Conservation (phyloP, 1,284 basidiomycete genomes). For the Sanghuangporus sanghuang region DNA sequence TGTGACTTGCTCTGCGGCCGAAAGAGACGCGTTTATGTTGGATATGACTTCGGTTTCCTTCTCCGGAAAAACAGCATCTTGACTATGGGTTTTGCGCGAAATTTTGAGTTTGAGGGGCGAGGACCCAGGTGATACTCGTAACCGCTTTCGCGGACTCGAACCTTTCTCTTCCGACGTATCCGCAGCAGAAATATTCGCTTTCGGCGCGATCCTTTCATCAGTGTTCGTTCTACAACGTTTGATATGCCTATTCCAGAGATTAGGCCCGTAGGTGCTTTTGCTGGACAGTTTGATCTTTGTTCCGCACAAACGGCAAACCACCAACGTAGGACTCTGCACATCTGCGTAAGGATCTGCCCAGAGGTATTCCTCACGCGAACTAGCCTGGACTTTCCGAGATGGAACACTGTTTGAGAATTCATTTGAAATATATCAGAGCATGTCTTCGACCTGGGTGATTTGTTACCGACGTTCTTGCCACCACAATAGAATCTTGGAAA, state of each 20-base stretch:
- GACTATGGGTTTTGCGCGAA: neutral
- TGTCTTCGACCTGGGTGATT: no score
- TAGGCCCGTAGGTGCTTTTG: conserved; percentile 58
- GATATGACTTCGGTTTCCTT: no score
- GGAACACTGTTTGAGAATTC: neutral
- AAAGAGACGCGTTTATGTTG: neutral
- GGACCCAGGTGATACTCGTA: neutral
- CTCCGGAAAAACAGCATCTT: neutral
- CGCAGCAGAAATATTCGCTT: neutral
- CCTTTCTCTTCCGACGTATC: neutral
- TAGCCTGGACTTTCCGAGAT: neutral
- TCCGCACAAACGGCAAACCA: conserved; percentile 53
- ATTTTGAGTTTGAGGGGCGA: neutral
- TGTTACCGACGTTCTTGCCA: no score
- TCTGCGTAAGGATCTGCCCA: conserved; percentile 44
- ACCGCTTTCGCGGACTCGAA: neutral
- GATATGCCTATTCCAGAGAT: conserved; percentile 62
- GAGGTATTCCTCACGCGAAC: conserved; percentile 40
- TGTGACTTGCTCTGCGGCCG: neutral
- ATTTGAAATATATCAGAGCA: no score
- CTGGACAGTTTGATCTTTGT: conserved; percentile 57
- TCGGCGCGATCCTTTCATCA: neutral
- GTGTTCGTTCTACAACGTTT: conserved; percentile 36
- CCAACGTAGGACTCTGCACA: conserved; percentile 45
- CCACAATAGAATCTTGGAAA: no score